These are phyloP conservation scores for Acrodontium crateriforme DNA, from an alignment of 2,329 filamentous ascomycete species.

Conservation along the genomic window DNA sequence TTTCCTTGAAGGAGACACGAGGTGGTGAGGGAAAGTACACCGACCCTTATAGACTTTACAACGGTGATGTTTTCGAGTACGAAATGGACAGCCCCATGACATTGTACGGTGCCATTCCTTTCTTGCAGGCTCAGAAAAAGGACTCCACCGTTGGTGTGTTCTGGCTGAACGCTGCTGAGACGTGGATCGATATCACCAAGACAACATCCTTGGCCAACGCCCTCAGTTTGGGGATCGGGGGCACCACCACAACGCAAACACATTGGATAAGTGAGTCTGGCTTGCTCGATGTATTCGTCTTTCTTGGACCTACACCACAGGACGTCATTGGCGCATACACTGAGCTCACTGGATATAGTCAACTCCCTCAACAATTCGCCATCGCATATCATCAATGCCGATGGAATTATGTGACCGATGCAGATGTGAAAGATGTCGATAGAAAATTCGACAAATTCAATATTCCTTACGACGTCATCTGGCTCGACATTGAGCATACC, in stretches of 20 bases:
- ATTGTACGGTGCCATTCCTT: conserved; percentile 88
- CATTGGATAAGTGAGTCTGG: conserved; percentile 96
- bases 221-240: conserved; percentile 54
- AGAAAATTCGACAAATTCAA: conserved; percentile 88
- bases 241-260: conserved; percentile 66
- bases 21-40: conserved; percentile 73
- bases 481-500: conserved; percentile 96
- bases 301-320: conserved; percentile 75
- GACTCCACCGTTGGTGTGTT: conserved; percentile 90
- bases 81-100: conserved; percentile 97
- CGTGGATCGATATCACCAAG: conserved; percentile 92
- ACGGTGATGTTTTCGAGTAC: conserved; percentile 96
- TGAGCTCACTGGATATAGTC: conserved; percentile 81
- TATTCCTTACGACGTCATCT: conserved; percentile 97
- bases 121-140: conserved; percentile 94
- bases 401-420: conserved; percentile 97
- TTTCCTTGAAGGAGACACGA: conserved; percentile 81
- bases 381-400: conserved; percentile 94
- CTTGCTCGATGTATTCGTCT: conserved; percentile 81
- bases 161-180: conserved; percentile 95
- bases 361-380: conserved; percentile 82
- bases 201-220: conserved; percentile 60
- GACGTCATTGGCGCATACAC: conserved; percentile 72
- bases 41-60: conserved; percentile 90
- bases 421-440: conserved; percentile 93